Evolutionary conservation across 1,284 basidiomycete species (phyloP).

Genomic region (Boletus smithii): DNA sequence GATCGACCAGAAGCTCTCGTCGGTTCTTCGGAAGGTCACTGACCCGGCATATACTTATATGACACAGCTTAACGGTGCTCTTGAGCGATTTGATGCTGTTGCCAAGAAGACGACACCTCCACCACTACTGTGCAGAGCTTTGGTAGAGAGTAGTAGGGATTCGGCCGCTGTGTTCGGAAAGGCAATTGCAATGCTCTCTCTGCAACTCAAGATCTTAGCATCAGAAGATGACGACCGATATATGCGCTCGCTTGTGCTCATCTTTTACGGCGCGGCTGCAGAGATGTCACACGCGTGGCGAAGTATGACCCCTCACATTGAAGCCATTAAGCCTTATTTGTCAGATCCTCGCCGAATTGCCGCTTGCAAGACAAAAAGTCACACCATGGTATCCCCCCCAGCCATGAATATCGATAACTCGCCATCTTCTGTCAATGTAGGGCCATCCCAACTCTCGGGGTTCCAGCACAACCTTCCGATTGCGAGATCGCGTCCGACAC

Average conservation of each 20-base stretch:
- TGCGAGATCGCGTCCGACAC: constrained; percentile 40
- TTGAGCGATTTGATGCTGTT: constrained; percentile 90
- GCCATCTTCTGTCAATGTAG: constrained; percentile 20
- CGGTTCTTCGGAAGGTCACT: constrained; percentile 78
- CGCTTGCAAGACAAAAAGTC: constrained; percentile 25
- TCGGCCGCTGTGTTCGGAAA: constrained; percentile 85
- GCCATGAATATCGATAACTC: constrained; percentile 18
- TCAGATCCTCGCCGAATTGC: constrained; percentile 42
- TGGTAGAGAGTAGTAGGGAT: constrained; percentile 84
- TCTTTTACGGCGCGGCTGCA: constrained; percentile 86
- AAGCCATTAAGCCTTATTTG: constrained; percentile 67
- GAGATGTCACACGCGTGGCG: constrained; percentile 90
- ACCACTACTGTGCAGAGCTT: constrained; percentile 70
- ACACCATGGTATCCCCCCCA: constrained; percentile 10
- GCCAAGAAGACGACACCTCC: constrained; percentile 69
- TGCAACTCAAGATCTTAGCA: constrained; percentile 79
- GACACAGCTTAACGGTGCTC: constrained; percentile 79
- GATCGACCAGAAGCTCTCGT: constrained; percentile 82
- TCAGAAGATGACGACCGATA: constrained; percentile 83
- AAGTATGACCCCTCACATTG: constrained; percentile 70
- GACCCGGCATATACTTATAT: constrained; percentile 84
- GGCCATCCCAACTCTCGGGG: constrained; percentile 23
- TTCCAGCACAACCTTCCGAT: constrained; percentile 31
- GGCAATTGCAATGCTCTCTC: constrained; percentile 76
- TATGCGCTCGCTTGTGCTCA: constrained; percentile 82